Percentiles rank a stretch among this genome's conserved stretches.
Conservation (phyloP, 306 rosid genomes). For the Glycine soja region DNA sequence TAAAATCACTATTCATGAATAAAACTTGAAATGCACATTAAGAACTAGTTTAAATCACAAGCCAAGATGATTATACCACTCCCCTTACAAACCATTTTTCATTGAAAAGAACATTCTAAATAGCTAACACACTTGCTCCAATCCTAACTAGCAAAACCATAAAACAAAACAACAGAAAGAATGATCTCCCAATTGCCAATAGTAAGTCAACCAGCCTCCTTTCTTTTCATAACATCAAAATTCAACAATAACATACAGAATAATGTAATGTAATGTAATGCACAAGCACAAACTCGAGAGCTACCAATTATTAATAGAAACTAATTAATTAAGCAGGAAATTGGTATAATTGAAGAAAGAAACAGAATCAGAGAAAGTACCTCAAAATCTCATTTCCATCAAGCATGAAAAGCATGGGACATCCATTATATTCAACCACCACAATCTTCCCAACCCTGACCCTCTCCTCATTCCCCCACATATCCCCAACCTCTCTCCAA, state of each 20-base stretch:
- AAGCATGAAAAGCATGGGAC: conserved; percentile 78
- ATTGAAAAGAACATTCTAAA: neutral
- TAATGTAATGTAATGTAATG: too few species aligned
- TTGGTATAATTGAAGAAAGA: too few species aligned
- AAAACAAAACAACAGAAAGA: too few species aligned
- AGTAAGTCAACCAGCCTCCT: too few species aligned
- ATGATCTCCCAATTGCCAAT: neutral
- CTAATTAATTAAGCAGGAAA: too few species aligned
- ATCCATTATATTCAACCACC: conserved; percentile 55
- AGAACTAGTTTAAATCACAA: conserved; percentile 8
- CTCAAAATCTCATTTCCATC: conserved; percentile 75
- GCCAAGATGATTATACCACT: neutral
- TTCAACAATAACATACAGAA: too few species aligned
- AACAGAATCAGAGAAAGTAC: conserved; percentile 40
- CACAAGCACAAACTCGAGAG: too few species aligned
- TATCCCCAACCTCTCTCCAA: conserved; percentile 79
- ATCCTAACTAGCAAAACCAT: too few species aligned
- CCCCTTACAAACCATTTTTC: neutral
- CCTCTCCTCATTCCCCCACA: conserved; percentile 75
- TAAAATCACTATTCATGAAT: neutral
- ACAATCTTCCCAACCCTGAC: conserved; percentile 73
- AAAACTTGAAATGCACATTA: conserved; percentile 9
- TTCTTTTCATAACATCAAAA: too few species aligned
- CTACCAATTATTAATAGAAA: too few species aligned
- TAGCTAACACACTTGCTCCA: too few species aligned